A percentile compares a stretch with the other conserved stretches of the same genome.
phyloP scores from a whole-genome alignment of 257 asterid genomes.

The Salvia hispanica region DNA sequence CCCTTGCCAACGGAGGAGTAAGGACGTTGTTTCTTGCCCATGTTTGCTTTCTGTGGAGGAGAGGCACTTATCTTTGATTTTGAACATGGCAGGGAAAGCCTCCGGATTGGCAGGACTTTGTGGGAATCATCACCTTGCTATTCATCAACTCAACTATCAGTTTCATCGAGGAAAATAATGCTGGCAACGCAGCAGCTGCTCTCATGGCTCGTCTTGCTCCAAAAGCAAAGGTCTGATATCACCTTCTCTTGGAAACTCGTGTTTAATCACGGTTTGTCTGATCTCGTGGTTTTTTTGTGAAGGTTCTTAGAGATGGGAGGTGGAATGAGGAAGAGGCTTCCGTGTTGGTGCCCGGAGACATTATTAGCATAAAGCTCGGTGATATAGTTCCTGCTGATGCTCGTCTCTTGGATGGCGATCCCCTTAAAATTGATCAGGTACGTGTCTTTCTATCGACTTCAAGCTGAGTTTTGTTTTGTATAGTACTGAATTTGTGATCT shows the following conservation, averaged over 20 bases:
- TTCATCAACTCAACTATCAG: conserved; percentile 91
- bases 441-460: conserved; percentile 25
- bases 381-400: conserved; percentile 96
- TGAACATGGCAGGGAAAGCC: conserved; percentile 76
- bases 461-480: not conserved
- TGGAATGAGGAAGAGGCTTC: conserved; percentile 91
- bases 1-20: conserved; percentile 99
- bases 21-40: conserved; percentile 30
- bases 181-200: conserved; percentile 98
- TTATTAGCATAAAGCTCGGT: conserved; percentile 84
- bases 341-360: conserved; percentile 85
- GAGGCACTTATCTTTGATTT: not conserved
- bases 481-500: conserved; percentile 5
- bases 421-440: conserved; percentile 92
- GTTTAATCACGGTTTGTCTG: conserved; percentile 28
- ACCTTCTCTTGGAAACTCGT: not conserved
- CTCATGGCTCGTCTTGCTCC: conserved; percentile 99
- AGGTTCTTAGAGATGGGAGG: conserved; percentile 95
- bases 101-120: conserved; percentile 99
- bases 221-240: conserved; percentile 65
- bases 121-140: conserved; percentile 90
- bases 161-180: conserved; percentile 96
- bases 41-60: conserved; percentile 9
- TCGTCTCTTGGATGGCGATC: conserved; percentile 93
- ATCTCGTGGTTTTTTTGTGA: conserved; percentile 32